Evolutionary conservation across 1,284 basidiomycete genomes (phyloP), one percentile per base, ranked within the genome.

Genomic region (Termitomyces sp.): DNA sequence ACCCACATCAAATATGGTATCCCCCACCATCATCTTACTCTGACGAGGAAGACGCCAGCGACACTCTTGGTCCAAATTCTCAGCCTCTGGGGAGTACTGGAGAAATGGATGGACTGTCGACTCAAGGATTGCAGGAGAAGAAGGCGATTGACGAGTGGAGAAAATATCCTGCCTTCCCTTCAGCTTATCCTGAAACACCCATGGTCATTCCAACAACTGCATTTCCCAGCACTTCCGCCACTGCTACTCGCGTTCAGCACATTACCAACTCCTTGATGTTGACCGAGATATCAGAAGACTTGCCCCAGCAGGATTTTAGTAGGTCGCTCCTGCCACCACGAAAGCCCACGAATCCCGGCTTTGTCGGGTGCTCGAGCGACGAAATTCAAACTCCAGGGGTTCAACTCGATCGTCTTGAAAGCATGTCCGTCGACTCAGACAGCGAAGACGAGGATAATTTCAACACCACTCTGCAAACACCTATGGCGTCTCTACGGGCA

Each of bases 381-480:
- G 60, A 66, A 54, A 52, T 56, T 41, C 57, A 56, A 43, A 56
- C 52, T 44, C 44, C 56, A 52, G 70, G 71, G 71, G 68, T 72
- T 68, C 63, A 61, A 53, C 52, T 43, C 58, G 59, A 58, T 58
- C 48, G 51, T 62, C 49, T 58, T 64, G 65, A 60, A 51, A 65
- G 43, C 59, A 71, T 67, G 61, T 54, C 56, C 24, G 63, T 65
- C 49, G 68, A 70, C 48, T 59, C 63, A 21, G 69, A 72, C 26
- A 70, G 68, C 34, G 73, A 74, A 21, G 76, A 80, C 10, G 77
- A 77, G 56, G 82, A 84, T 57, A 78, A 79, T 51, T 85, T 87
- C 61, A 75, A 88, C 55, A 70, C 80, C 34, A 88, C 87, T 0
- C 70, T 89, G 56, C 79, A 75, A 54, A 88, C 87, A 5, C 87